phyloP scores from a whole-genome alignment of 2,329 filamentous ascomycete species.

The Tolypocladium inflatum region DNA sequence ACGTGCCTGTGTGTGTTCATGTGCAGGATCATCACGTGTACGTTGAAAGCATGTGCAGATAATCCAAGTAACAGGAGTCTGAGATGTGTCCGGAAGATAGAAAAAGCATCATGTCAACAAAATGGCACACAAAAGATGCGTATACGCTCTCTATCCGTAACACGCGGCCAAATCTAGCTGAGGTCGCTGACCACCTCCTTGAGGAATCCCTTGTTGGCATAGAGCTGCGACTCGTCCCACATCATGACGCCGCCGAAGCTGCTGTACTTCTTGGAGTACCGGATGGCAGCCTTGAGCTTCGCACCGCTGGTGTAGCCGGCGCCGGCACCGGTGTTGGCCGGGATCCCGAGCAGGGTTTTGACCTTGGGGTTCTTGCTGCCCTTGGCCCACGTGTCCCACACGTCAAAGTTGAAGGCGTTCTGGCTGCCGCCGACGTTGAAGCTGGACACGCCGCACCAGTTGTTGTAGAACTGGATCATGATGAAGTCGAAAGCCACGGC shows the following conservation, averaged over 20 bases:
- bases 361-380: slow-evolving; percentile 48
- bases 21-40: no score
- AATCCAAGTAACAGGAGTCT: no score
- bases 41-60: no score
- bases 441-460: slow-evolving; percentile 51
- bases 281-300: slow-evolving; percentile 39
- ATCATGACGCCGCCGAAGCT: slow-evolving; percentile 62
- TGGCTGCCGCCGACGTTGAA: slow-evolving; percentile 37
- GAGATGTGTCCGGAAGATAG: no score
- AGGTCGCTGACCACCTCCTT: slow-evolving; percentile 28
- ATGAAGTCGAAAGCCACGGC: slow-evolving; percentile 51
- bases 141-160: no score
- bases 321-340: slow-evolving; percentile 43
- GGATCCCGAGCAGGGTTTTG: slow-evolving; percentile 53
- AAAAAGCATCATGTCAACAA: no score
- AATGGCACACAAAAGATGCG: no score
- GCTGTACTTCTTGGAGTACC: slow-evolving; percentile 41
- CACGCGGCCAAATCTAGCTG: slow-evolving; percentile 3
- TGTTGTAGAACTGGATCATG: slow-evolving; percentile 61
- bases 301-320: slow-evolving; percentile 41
- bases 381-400: slow-evolving; percentile 59
- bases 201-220: slow-evolving; percentile 48
- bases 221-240: slow-evolving; percentile 57
- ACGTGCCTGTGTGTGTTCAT: no score
- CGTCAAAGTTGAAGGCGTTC: slow-evolving; percentile 50